Percentiles rank a stretch among this genome's conserved stretches.
Evolutionary conservation across 2,329 filamentous ascomycete species (phyloP).

Genomic region (Fonsecaea pedrosoi): DNA sequence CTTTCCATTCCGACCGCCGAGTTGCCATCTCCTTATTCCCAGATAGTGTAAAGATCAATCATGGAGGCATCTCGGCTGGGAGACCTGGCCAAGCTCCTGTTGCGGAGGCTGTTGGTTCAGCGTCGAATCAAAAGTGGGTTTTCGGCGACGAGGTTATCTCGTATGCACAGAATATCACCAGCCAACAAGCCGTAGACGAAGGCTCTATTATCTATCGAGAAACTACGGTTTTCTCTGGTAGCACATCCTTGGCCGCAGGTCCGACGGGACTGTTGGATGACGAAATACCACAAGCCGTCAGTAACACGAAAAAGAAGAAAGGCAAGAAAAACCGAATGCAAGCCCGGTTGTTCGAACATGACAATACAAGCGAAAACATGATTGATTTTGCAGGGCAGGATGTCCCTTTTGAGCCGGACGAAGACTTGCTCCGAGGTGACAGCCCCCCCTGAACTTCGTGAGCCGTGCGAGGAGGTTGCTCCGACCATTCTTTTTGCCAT

Average conservation of each 20-base stretch:
- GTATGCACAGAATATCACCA: constrained; percentile 10
- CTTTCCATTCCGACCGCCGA: constrained; percentile 89
- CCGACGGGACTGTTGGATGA: constrained; percentile 56
- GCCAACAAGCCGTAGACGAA: constrained; percentile 12
- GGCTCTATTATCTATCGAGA: constrained; percentile 36
- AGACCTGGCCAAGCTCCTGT: not conserved
- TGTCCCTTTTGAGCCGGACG: constrained; percentile 15
- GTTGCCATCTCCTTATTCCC: constrained; percentile 76
- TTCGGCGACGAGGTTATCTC: constrained; percentile 60
- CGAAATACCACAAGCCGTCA: constrained; percentile 55
- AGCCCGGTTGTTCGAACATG: constrained; percentile 20
- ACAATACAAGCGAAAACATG: constrained; percentile 10
- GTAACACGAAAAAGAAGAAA: constrained; percentile 76
- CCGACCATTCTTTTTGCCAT: not conserved
- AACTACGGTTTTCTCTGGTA: constrained; percentile 25
- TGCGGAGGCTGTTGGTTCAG: not conserved
- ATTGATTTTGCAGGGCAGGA: constrained; percentile 14
- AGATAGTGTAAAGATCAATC: not conserved
- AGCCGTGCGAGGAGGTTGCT: not conserved
- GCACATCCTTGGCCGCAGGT: constrained; percentile 2
- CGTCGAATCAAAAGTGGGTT: constrained; percentile 52
- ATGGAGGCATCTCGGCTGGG: constrained; percentile 14
- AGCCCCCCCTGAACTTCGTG: constrained; percentile 3
- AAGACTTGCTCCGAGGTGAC: constrained; percentile 16
- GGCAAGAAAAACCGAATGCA: constrained; percentile 45